Conservation (phyloP, 1,139 yeast species). For the Hyphopichia pseudoburtonii region DNA sequence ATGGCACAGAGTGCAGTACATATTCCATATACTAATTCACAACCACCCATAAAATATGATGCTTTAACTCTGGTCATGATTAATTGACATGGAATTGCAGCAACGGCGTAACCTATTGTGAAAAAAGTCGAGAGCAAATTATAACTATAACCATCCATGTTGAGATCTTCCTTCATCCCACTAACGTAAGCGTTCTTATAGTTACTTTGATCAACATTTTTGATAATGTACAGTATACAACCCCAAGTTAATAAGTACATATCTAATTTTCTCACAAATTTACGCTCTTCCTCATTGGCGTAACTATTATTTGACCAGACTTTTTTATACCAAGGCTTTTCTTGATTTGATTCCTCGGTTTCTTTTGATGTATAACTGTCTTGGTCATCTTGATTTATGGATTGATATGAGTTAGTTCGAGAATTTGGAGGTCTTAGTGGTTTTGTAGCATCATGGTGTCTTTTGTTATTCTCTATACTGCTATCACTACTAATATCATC, state of each 20-base stretch:
- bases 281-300: constrained; percentile 2
- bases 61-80: constrained; percentile 48
- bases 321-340: neutral
- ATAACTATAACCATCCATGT: constrained; percentile 45
- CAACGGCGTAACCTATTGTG: constrained; percentile 53
- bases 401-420: neutral
- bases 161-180: constrained; percentile 51
- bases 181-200: constrained; percentile 49
- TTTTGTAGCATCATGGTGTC: too few species aligned
- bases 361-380: too few species aligned
- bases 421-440: neutral
- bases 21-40: constrained; percentile 53
- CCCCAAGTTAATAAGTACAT: constrained; percentile 4
- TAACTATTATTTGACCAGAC: neutral
- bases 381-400: too few species aligned
- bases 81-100: constrained; percentile 51
- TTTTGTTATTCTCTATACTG: too few species aligned
- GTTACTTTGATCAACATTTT: constrained; percentile 36
- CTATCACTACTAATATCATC: too few species aligned
- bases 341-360: neutral
- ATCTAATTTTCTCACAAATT: constrained; percentile 5
- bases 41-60: constrained; percentile 43
- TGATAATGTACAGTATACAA: constrained; percentile 10
- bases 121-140: constrained; percentile 45
- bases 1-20: constrained; percentile 36